Base-by-base conservation (phyloP, 768 basidiomycete genomes). In the Rhizopogon sp. region DNA sequence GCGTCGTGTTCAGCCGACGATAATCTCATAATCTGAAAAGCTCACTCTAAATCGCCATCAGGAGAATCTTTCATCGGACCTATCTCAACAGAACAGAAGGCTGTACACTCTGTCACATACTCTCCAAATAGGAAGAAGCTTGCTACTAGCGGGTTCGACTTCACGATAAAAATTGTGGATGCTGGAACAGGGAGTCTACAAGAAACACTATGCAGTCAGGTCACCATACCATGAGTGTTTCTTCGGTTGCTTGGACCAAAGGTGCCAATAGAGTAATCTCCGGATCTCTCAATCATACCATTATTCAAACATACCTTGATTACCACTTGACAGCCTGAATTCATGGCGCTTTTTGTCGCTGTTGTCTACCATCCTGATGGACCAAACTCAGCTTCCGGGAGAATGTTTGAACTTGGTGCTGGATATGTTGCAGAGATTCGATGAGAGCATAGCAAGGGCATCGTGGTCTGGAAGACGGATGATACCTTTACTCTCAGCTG, bases 401-500 rank as follows among this genome's bases (percentile, higher is more conserved):
- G 81, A 66, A 79, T 96, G 16, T 98, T 93, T 60, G 95, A 98
- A 72, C 79, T 94, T 39, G 97, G 94, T 35, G 97, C 90, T 45
- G 96, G 95, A 3, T 98, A 86, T 67, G 74, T 93, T 52, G 89
- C 92, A 8, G 92, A 97, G 70, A 79, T 98, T 54, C 82, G 97
- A 54, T 98, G 93, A 90, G 91, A 98, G 71, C 81, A 93, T 54
- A 90, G 88, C 68, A 81, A 85, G 59, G 97, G 96, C 51, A 76
- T 80, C 9, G 74, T 20, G 20, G 20, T 96, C 42, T 97, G 95
- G 83, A 93, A 85, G 75, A 87, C 93, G 9, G 94, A 99, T 64
- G 76, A 79, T 10, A 84, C 80, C 35, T 98, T 97, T 69, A 98
- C 97, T 0, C 97, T 94, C 93, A 28, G 96, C 97, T 52, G 95